Conservation (phyloP, 768 basidiomycete species). For the Hypholoma sublateritium region DNA sequence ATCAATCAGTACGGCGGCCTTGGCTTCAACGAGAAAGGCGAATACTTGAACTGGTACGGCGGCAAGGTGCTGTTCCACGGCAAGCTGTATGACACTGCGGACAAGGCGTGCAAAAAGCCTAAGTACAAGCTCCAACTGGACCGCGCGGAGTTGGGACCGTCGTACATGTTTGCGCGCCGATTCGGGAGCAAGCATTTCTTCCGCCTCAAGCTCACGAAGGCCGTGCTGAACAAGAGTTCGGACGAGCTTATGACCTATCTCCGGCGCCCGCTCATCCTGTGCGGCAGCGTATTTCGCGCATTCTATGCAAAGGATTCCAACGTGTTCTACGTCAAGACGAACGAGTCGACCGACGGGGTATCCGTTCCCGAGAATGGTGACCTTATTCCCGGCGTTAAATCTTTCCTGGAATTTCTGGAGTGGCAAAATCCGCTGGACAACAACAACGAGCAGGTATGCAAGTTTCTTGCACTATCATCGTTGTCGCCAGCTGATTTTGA, state of each 20-base stretch:
- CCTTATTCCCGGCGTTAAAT: conserved; percentile 27
- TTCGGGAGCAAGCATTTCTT: conserved; percentile 66
- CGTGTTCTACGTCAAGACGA: conserved; percentile 55
- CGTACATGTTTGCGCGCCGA: conserved; percentile 54
- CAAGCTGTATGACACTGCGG: conserved; percentile 26
- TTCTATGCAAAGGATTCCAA: conserved; percentile 61
- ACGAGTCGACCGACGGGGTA: conserved; percentile 36
- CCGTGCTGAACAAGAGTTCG: conserved; percentile 27
- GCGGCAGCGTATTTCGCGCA: conserved; percentile 53
- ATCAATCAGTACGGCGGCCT: conserved; percentile 36
- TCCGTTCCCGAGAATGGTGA: conserved; percentile 13
- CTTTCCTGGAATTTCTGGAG: conserved; percentile 48
- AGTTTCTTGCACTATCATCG: not conserved
- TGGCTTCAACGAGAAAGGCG: conserved; percentile 36
- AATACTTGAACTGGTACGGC: conserved; percentile 51
- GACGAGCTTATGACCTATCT: conserved; percentile 42
- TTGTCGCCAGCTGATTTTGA: not conserved
- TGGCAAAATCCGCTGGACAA: conserved; percentile 52
- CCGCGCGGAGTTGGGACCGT: conserved; percentile 50
- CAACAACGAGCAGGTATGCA: conserved; percentile 52
- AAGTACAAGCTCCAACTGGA: conserved; percentile 46
- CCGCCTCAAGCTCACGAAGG: conserved; percentile 43
- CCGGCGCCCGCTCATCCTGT: conserved; percentile 50
- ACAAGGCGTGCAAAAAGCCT: conserved; percentile 23
- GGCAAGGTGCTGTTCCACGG: conserved; percentile 59